These are phyloP conservation scores for Sistotremastrum niveocremeum DNA, from an alignment of 768 basidiomycete genomes.

Conservation along the genomic window DNA sequence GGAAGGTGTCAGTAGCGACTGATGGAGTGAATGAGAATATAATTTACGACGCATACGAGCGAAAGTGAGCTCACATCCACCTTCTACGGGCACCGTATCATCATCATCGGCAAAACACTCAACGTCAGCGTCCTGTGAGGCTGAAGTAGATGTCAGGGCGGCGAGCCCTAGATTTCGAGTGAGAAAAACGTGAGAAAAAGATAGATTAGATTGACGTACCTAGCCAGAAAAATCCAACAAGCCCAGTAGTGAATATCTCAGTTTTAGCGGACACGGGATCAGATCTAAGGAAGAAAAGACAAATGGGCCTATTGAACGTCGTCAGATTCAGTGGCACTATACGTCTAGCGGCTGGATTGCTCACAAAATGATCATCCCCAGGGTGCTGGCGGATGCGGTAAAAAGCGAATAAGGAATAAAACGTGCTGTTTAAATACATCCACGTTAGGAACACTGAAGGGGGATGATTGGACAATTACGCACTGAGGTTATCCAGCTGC, in stretches of 20 bases:
- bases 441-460: neutral
- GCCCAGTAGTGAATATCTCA: slow-evolving; percentile 57
- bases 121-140: slow-evolving; percentile 65
- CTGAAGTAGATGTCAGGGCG: slow-evolving; percentile 58
- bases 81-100: slow-evolving; percentile 37
- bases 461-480: slow-evolving; percentile 17
- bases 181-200: no score
- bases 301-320: no score
- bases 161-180: slow-evolving; percentile 45
- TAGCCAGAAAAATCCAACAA: slow-evolving; percentile 69
- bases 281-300: no score
- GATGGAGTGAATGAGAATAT: neutral
- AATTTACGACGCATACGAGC: neutral
- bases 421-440: slow-evolving; percentile 38
- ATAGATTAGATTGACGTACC: slow-evolving; percentile 28
- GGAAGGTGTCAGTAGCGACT: slow-evolving; percentile 80
- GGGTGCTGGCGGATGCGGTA: slow-evolving; percentile 55
- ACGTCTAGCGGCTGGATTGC: slow-evolving; percentile 14
- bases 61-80: slow-evolving; percentile 28
- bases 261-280: slow-evolving; percentile 72
- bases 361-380: slow-evolving; percentile 56
- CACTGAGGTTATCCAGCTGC: slow-evolving; percentile 70
- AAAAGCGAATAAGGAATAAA: slow-evolving; percentile 82
- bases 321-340: neutral
- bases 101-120: slow-evolving; percentile 56